Conservation (phyloP, 2,329 filamentous ascomycete genomes). For the Penicillium sp. region DNA sequence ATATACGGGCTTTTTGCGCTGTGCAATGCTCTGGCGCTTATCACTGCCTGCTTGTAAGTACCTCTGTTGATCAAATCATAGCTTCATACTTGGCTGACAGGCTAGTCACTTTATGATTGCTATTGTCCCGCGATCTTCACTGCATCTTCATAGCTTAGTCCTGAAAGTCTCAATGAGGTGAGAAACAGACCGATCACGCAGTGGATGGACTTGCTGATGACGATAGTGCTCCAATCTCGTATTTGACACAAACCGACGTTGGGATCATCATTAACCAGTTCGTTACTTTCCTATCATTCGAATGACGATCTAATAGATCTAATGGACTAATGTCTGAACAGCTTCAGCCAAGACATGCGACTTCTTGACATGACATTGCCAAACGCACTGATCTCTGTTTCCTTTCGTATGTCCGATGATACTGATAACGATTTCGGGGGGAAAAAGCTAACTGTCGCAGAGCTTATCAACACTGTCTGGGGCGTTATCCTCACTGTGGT, state of each 20-base stretch:
- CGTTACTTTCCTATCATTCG: neutral
- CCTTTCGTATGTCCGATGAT: slow-evolving; percentile 1
- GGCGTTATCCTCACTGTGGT: neutral
- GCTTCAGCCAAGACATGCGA: slow-evolving; percentile 42
- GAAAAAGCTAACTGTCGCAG: neutral
- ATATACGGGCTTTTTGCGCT: slow-evolving; percentile 2
- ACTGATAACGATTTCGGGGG: neutral
- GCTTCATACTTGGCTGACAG: neutral
- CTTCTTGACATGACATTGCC: slow-evolving; percentile 44
- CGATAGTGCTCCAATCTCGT: slow-evolving; percentile 36
- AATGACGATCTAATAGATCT: neutral
- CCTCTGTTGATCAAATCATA: neutral
- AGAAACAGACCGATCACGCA: neutral
- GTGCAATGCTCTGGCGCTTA: slow-evolving; percentile 3
- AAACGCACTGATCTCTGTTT: slow-evolving; percentile 26
- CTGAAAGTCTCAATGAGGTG: neutral
- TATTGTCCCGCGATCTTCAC: slow-evolving; percentile 4
- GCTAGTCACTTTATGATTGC: neutral
- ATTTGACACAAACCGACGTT: slow-evolving; percentile 38
- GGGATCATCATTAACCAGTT: slow-evolving; percentile 29
- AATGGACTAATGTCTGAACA: slow-evolving; percentile 24
- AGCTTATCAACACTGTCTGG: slow-evolving; percentile 1
- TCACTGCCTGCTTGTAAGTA: slow-evolving; percentile 4
- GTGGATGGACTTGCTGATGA: neutral
- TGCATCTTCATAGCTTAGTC: neutral